phyloP scores from a whole-genome alignment of 2,329 filamentous ascomycete species.

The Gliomastix tumulicola region DNA sequence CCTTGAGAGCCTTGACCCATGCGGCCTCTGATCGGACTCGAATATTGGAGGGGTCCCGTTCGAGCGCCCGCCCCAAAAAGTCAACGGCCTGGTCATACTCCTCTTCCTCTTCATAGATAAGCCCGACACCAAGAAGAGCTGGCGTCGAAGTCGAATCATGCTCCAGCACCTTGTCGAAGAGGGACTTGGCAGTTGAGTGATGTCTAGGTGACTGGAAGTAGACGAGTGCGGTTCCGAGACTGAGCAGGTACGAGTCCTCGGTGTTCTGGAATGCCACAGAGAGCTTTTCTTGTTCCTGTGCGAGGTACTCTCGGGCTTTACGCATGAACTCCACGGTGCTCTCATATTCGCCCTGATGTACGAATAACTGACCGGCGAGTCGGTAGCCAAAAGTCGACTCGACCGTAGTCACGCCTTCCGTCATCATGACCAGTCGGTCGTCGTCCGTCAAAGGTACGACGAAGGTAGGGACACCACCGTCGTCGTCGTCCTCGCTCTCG shows the following conservation, averaged over 20 bases:
- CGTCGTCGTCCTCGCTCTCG: constrained; percentile 53
- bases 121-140: constrained; percentile 80
- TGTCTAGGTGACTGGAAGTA: constrained; percentile 86
- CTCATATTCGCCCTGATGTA: constrained; percentile 79
- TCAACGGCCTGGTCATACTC: constrained; percentile 76
- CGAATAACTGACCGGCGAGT: constrained; percentile 75
- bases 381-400: constrained; percentile 78
- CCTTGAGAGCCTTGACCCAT: constrained; percentile 83
- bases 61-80: constrained; percentile 70
- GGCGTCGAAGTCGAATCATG: constrained; percentile 70
- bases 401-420: constrained; percentile 58
- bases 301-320: constrained; percentile 58
- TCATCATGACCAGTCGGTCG: constrained; percentile 76
- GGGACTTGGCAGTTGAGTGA: constrained; percentile 77
- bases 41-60: constrained; percentile 66
- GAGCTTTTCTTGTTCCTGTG: constrained; percentile 55
- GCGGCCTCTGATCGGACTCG: constrained; percentile 80
- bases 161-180: constrained; percentile 77
- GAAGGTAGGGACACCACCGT: constrained; percentile 44
- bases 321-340: constrained; percentile 73
- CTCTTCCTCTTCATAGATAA: constrained; percentile 90
- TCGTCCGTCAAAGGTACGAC: constrained; percentile 61
- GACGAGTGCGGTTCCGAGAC: constrained; percentile 80
- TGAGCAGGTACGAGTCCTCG: constrained; percentile 66
- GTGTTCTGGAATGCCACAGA: constrained; percentile 65